Base-by-base conservation (phyloP, 2,329 filamentous ascomycete genomes). In the Rutstroemia sp. region DNA sequence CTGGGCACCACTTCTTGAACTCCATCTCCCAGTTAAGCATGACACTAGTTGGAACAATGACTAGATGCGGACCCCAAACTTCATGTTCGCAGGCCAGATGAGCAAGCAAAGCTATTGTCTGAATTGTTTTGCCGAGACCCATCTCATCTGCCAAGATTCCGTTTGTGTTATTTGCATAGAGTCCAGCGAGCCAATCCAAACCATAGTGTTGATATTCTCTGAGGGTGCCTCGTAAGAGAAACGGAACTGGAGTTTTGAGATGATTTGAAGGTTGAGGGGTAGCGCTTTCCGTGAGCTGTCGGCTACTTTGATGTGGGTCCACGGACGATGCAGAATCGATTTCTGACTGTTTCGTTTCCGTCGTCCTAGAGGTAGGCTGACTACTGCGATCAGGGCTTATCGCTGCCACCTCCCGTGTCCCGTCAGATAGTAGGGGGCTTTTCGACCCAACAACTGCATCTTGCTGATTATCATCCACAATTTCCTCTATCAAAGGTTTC, bases 11-110 rank as follows among this genome's bases (percentile, higher is more conserved):
- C 70, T 99, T 99, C 69, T 97, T 97, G 79, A 99, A 99, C 72
- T 99, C 94, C 88, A 97, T 97, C 71, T 99, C 95, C 94, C 94
- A 99, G 69, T 99, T 99, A 62, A 99, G 82, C 80, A 99, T 96
- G 49, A 99, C 95, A 72, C 92, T 97, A 2, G 94, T 99, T 1
- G 94, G 94, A 2, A 99, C 94, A 59, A 99, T 88, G 49, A 99
- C 89, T 23, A 99, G 76, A 75, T 99, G 94, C 0, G 94, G 91
- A 0, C 95, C 94, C 95, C 94, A 99, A 5, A 95, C 84, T 66
- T 91, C 84, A 68, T 96, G 88, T 41, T 90, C 81, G 60, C 92
- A 92, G 8, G 95, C 94, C 38, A 99, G 78, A 69, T 99, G 92
- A 4, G 94, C 94, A 39, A 99, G 78, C 3, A 99, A 76, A 3